A percentile compares a stretch with the other conserved stretches of the same genome.
Conservation (phyloP, 23 red algal species). For the Gracilaria domingensis region DNA sequence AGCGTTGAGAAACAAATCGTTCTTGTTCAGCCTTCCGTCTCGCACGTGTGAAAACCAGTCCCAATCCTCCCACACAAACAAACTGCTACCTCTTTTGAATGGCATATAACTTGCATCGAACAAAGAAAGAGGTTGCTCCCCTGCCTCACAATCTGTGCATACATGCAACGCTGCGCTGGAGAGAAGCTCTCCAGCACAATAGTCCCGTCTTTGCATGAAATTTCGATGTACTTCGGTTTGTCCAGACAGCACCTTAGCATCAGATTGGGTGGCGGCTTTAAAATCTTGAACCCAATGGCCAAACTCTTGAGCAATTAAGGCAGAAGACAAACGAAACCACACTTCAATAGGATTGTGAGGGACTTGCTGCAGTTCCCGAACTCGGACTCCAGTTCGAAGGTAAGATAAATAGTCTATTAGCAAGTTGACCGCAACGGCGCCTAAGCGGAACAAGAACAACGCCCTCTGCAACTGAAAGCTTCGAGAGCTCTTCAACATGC, state of each 20-base stretch:
- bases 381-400: neutral
- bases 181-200: conserved; percentile 42
- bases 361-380: conserved; percentile 1
- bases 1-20: conserved; percentile 24
- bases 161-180: conserved; percentile 26
- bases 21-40: conserved; percentile 28
- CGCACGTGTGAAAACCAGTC: neutral
- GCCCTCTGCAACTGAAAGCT: conserved; percentile 11
- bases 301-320: conserved; percentile 54
- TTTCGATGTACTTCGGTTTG: neutral
- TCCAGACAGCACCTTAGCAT: neutral
- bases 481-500: neutral
- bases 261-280: neutral
- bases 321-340: conserved; percentile 51
- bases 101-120: too few relatives aligned
- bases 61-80: conserved; percentile 42
- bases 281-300: conserved; percentile 39
- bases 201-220: conserved; percentile 18
- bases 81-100: neutral
- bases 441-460: neutral
- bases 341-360: conserved; percentile 51
- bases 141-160: neutral
- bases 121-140: neutral
- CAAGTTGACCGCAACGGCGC: neutral
- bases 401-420: conserved; percentile 1